Percentiles rank a stretch among this genome's conserved stretches.
phyloP scores from a whole-genome alignment of 371 early-diverging fungal species.

The Mucor sp. region DNA sequence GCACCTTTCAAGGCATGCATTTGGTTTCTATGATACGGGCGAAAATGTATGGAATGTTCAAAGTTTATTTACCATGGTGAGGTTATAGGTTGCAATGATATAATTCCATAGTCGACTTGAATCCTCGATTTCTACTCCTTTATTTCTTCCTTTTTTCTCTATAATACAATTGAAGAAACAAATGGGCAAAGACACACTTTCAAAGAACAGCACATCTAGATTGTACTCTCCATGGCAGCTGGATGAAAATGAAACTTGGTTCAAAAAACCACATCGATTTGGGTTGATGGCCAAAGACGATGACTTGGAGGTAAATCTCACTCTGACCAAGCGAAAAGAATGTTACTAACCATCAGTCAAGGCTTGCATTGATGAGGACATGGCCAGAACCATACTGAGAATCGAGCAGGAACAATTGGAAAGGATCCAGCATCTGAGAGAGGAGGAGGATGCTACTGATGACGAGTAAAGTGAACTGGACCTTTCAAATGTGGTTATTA shows the following conservation, averaged over 20 bases:
- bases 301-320: background rate
- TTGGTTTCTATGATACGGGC: background rate
- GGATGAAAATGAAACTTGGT: background rate
- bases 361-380: slow-evolving; percentile 6
- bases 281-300: background rate
- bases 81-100: background rate
- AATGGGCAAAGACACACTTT: slow-evolving; percentile 11
- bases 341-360: background rate
- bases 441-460: slow-evolving; percentile 2
- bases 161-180: background rate
- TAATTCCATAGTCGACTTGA: background rate
- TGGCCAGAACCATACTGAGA: background rate
- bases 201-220: background rate
- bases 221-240: slow-evolving; percentile 8
- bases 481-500: background rate
- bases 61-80: background rate
- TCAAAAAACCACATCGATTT: background rate
- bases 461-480: background rate
- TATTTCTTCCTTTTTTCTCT: background rate
- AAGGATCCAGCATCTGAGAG: background rate
- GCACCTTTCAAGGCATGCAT: background rate
- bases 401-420: slow-evolving; percentile 10
- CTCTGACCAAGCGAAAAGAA: background rate
- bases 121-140: background rate
- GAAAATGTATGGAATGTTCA: background rate